These are phyloP conservation scores for Gastrolobium villosum DNA, from an alignment of 306 rosid species.

Conservation along the genomic window DNA sequence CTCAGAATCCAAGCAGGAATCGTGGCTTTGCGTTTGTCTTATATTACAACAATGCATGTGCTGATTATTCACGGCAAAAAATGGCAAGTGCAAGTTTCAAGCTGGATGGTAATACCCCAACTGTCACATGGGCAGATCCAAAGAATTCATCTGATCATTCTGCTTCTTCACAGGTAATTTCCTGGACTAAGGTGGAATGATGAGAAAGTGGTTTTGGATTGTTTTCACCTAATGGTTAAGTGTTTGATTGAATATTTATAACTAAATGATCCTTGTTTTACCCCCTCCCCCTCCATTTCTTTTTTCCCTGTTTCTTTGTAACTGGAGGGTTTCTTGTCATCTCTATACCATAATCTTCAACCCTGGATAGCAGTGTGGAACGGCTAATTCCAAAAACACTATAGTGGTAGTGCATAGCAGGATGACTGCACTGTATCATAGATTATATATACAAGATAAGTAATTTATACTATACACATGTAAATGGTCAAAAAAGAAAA, in stretches of 20 bases:
- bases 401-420: no score
- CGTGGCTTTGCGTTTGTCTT: slow-evolving; percentile 98
- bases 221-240: background rate
- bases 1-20: slow-evolving; percentile 81
- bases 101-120: slow-evolving; percentile 88
- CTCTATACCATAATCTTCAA: no score
- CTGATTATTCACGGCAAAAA: slow-evolving; percentile 96
- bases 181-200: slow-evolving; percentile 3
- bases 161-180: slow-evolving; percentile 85
- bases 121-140: slow-evolving; percentile 99
- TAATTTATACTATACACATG: no score
- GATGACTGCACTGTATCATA: no score
- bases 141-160: slow-evolving; percentile 82
- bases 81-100: slow-evolving; percentile 79
- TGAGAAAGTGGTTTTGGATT: slow-evolving; percentile 22
- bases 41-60: slow-evolving; percentile 97
- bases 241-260: slow-evolving; percentile 28
- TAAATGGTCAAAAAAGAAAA: no score
- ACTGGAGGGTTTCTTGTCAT: background rate
- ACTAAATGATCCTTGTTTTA: background rate
- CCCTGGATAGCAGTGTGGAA: no score
- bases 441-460: no score
- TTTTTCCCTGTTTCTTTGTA: background rate
- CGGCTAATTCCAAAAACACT: no score
- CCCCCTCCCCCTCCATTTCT: background rate